Evolutionary conservation across 768 basidiomycete species (phyloP), one percentile per base, ranked within the genome.

Genomic region (Pleurotus djamor): DNA sequence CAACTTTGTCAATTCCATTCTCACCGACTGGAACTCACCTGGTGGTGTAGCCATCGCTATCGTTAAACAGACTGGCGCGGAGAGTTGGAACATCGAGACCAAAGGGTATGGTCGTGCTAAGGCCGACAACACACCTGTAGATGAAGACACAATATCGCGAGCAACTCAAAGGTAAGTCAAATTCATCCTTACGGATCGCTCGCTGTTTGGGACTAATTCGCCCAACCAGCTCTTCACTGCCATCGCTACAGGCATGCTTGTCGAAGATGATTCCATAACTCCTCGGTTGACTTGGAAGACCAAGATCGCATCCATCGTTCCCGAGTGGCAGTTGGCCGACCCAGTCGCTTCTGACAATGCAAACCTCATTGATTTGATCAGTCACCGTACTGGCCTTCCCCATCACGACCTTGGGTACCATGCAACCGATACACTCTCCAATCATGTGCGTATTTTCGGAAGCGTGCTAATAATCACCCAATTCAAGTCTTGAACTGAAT

Each of bases 101-200:
- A 69, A 70, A 58, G 71, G 73, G 1, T 72, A 71, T 43, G 73
- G 73, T 3, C 60, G 52, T 8, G 71, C 73, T 1, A 67, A 65
- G 6, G 49, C 60, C 3, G 65, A 65, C 16, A 68, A 67, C 0
- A 65, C 55, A 10, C 54, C 63, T 28, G 66, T 69, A n/a, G 69
- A 66, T 1, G 95, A 98, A 74, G 87, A 87, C 32, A 98, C 97
- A 96, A 98, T 77, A 89, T 98, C 67, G 63, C 63, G 10, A 98
- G 75, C 87, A 88, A 69, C 50, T 71, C 71, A 6, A 71, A 71
- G 66, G 68, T 69, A 45, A 7, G 58, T 28, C 54, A 49, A 7
- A 8, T 48, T 32, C 41, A 32, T 41, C 16, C 33, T n/a, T 12
- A 2, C 50, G 34, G n/a, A 21, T 56, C 8, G 4, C 52, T 5